Base-by-base conservation (phyloP, 176 grass and related monocot species). In the barley (Hordeum vulgare) region DNA sequence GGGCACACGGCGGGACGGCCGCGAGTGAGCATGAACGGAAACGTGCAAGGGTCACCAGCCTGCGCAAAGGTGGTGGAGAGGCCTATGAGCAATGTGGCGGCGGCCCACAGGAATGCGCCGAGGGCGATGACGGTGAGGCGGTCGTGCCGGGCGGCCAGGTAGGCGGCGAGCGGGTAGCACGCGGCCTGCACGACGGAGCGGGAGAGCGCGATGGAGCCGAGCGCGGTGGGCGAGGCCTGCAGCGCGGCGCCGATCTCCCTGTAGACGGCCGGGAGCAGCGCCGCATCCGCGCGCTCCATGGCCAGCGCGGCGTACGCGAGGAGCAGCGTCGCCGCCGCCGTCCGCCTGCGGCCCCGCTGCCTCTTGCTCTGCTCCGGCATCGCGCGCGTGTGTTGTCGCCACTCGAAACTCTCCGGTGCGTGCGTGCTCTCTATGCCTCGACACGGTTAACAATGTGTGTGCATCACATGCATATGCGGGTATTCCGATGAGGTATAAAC, bases 261-360 rank as follows among this genome's bases (percentile, higher is more conserved):
- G 90, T 92, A 97, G 61, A 94, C 86, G 40, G 94, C 80, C 26
- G 94, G 94, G 0, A 97, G 92, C 36, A 94, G 94, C 53, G 92
- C 92, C 40, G 93, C 90, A 82, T 97, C 94, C 62, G 94, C 94
- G 53, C 90, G 86, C 81, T 97, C 94, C 94, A 97, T 91, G 41
- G 93, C 90, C 10, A 83, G 85, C 27, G 95, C 92, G 42, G 91
- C 75, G 90, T 87, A 92, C 12, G 93, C 87, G 24, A 94, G 80
- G 18, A 94, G 39, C 71, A 94, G 87, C 53, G 80, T 92, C 63
- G 87, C 74, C 61, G 39, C 64, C 41, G 75, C 56, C 56, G 75
- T 40, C 51, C 84, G 26, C 21, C 61, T 41, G 34, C 82, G 75
- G 51, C 66, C 4, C 29, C 2, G 45, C 14, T 15, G 73, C 78